Evolutionary conservation across 2,329 filamentous ascomycete genomes (phyloP), one percentile per base, ranked within the genome.

Genomic region (Ascocoryne sarcoides): DNA sequence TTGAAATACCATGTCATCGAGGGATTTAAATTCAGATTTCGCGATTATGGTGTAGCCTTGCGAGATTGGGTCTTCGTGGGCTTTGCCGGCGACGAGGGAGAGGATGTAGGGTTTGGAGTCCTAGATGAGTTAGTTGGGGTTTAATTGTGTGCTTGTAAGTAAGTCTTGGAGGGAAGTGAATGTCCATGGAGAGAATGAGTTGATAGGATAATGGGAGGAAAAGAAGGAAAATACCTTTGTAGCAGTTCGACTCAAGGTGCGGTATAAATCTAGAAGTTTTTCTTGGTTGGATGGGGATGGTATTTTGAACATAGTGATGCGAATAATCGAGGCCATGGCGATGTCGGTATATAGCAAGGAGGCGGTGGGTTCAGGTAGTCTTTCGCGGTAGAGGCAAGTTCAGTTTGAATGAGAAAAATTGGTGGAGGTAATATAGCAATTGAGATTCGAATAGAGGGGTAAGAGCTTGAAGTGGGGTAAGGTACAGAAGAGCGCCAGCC

Each of bases 81-180:
- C 65, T 5, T 61, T 57, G 4, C 65, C 66, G 1, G 68, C 72
- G n/a, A 66, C 60, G 5, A 69, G 62, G 33, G 64, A 60, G 43
- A 72, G 51, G 42, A 79, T 75, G 54, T 79, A 79, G 5, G 69
- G 70, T 45, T 73, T 69, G 31, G 70, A 71, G 50, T 77, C 67
- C 75, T 79, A 28, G 5, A 30, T 16, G n/a, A 4, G n/a, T 15
- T 3, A 16, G 26, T 18, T 21, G 15, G 9, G 30, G 8, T 19
- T 10, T 23, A 15, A 26, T 26, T 32, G 37, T 10, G 8, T 14
- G 4, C 32, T 30, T 15, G 10, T 23, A 14, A 14, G 4, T 3
- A 16, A 36, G 0, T 28, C 10, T 15, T 9, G 2, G 9, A 12
- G 10, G 21, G 16, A 23, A 10, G 23, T n/a, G 31, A 20, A 35